Base-by-base conservation (phyloP, 1,139 yeast genomes). In the Diutina neorugosa region DNA sequence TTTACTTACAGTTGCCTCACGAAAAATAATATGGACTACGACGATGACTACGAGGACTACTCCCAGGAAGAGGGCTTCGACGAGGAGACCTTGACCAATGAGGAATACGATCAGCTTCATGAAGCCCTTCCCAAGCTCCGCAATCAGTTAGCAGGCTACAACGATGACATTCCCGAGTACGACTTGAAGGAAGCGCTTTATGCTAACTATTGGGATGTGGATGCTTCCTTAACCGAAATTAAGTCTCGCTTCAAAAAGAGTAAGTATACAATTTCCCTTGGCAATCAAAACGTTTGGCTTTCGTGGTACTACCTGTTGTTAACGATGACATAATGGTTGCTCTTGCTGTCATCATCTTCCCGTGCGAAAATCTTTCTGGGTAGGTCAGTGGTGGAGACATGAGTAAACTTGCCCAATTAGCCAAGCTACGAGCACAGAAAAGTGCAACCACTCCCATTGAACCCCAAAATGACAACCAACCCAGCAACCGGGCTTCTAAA, bases 161-260 rank as follows among this genome's bases (percentile, higher is more conserved):
- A 72, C 56, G 68, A 70, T n/a, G 73, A 71, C 8, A 73, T 81
- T 53, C 69, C 74, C 6, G 86, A 81, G 27, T 61, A 69, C 12
- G 80, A 76, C 51, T 66, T 86, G 56, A 78, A 81, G 59, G 86
- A 82, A 57, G 71, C 82, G 0, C 69, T 86, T 14, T 83, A 82
- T 73, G 73, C 71, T 59, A 79, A 81, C 60, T 82, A 82, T 63
- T 79, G 79, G 62, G 82, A 80, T 52, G 60, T 81, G 7, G 79
- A 74, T 3, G 73, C 75, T n/a, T 65, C 88, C 0, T 61, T 81
- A 12, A 71, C 67, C 43, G 84, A 81, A 57, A 63, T 86, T 54
- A 77, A 76, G 59, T 65, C 73, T 52, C 69, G 67, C 60, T 76
- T 63, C 58, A 69, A 70, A 56, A 75, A 69, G 63, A 70, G 79